These are phyloP conservation scores for Tetrahymena borealis DNA, from an alignment of 73 alveolate genomes.

Conservation along the genomic window DNA sequence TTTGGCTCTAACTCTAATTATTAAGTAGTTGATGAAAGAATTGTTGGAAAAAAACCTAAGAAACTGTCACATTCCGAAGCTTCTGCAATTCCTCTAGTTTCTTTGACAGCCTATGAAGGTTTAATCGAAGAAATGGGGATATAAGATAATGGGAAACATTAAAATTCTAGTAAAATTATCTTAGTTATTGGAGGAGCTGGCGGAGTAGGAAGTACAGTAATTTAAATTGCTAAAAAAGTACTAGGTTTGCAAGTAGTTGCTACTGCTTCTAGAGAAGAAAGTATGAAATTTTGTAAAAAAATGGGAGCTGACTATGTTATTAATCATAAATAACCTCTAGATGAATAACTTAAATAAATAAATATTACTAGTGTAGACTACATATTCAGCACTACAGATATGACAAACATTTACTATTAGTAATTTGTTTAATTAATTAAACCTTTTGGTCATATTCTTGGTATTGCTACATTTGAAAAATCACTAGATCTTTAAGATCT, in stretches of 20 bases:
- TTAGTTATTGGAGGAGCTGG: conserved; percentile 5
- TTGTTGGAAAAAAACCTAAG: conserved; percentile 1
- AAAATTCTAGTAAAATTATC: neutral
- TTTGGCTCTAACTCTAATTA: neutral
- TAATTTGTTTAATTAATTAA: neutral
- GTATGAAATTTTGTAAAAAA: neutral
- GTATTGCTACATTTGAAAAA: neutral
- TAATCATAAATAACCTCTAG: neutral
- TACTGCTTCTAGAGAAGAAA: conserved; percentile 10
- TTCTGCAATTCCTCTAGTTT: neutral
- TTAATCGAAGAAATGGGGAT: neutral
- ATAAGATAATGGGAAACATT: neutral
- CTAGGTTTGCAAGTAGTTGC: neutral
- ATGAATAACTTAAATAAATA: neutral
- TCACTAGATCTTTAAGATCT: neutral
- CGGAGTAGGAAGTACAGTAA: conserved; percentile 2
- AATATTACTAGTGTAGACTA: neutral
- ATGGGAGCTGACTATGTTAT: conserved; percentile 11
- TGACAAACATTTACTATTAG: neutral
- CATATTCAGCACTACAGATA: neutral
- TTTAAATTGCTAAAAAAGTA: neutral
- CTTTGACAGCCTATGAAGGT: conserved; percentile 13
- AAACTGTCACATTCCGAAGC: neutral
- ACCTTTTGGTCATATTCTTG: neutral
- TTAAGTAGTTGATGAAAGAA: neutral